Conservation (phyloP, 345 rosid species). For the Sisymbrium altissimum region DNA sequence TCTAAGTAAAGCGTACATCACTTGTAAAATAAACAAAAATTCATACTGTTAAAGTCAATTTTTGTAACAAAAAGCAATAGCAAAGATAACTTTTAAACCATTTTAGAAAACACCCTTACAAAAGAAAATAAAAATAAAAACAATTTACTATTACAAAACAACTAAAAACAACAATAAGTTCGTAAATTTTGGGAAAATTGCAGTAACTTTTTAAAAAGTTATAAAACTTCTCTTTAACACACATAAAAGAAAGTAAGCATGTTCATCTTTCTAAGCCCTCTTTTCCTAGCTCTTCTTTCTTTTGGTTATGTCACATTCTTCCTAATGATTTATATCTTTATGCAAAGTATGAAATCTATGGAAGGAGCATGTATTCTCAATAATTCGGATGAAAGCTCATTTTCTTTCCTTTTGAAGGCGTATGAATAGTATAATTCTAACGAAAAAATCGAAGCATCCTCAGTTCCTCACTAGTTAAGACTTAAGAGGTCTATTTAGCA, state of each 20-base stretch:
- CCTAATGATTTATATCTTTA: constrained; percentile 18
- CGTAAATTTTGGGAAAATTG: neutral
- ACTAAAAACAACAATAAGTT: neutral
- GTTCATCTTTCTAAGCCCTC: constrained; percentile 21
- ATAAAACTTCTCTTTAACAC: constrained; percentile 16
- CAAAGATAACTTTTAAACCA: constrained; percentile 25
- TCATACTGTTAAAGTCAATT: constrained; percentile 30
- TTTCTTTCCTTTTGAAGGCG: neutral
- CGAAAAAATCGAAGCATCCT: neutral
- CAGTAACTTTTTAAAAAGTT: constrained; percentile 20
- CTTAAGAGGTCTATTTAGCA: neutral
- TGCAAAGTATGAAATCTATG: constrained; percentile 15
- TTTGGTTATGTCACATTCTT: neutral
- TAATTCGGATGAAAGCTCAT: neutral
- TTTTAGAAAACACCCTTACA: constrained; percentile 17
- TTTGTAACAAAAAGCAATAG: constrained; percentile 20
- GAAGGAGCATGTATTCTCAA: neutral
- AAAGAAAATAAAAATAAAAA: neutral
- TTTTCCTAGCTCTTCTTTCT: constrained; percentile 17
- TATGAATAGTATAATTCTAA: neutral
- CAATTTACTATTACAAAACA: neutral
- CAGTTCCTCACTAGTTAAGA: neutral
- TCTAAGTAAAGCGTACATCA: constrained; percentile 27
- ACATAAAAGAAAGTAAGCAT: constrained; percentile 18
- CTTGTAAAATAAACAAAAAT: neutral